Base-by-base conservation (phyloP, 306 rosid genomes). In the Acacia confusa region DNA sequence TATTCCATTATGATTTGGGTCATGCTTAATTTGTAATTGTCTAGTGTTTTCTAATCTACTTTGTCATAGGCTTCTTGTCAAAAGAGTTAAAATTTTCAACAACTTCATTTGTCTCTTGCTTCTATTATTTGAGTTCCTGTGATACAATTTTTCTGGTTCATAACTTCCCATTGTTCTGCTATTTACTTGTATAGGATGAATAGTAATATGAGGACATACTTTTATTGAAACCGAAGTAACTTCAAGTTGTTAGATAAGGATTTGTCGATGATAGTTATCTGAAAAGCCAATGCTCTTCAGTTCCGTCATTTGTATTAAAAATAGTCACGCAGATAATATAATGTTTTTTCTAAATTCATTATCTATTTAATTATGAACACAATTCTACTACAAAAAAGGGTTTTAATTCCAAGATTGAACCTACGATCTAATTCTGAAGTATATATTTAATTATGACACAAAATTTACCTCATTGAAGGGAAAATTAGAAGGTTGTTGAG, bases 1-100 rank as follows among this genome's bases (percentile, higher is more conserved):
- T 95, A 95, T 85, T 95, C 99, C 83, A 89, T 76, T 72, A 10
- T 77, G 57, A 48, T 76, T 61, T 68, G 81, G 75, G 52, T 36
- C 50, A 55, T 45, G 27, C 24, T 11, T 40, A 15, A 74, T 44
- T 72, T 74, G 53, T 22, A 24, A 27, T 79, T 72, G 34, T 45
- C 38, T 60, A 60, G 50, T 48, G 61, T 44, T 70, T 72, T 73
- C 44, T 63, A 69, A 60, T 70, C 6, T 70, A 45, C 64, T 61
- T 38, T 61, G 28, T 61, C 70, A 72, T 45, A 52, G 73, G 50
- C 36, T 83, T 68, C 47, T 60, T 30, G 22, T 69, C 30, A 75
- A 53, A 81, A 70, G 22, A 52, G 63, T 81, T 38, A 67, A 82
- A 16, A 34, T 48, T 79, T 25, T 78, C 69, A 55, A 60, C 43